Percentiles rank a stretch among this genome's conserved stretches.
phyloP scores from a whole-genome alignment of 331 rosid species.

The Telfairia occidentalis region DNA sequence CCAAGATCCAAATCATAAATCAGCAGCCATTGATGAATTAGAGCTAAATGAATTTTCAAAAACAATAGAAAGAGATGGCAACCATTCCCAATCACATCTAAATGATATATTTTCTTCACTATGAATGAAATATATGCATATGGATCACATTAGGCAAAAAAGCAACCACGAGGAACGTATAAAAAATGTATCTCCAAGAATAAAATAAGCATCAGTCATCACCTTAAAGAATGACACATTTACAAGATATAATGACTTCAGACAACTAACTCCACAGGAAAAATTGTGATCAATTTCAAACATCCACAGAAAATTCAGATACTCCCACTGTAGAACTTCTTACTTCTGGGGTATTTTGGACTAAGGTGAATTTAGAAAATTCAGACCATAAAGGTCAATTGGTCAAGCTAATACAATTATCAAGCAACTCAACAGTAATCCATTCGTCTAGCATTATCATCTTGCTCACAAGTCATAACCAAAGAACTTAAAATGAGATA shows the following conservation, averaged over 20 bases:
- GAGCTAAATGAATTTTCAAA: background rate
- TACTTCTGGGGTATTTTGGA: background rate
- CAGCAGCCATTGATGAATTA: conserved; percentile 15
- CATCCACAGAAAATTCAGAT: background rate
- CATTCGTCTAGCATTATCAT: background rate
- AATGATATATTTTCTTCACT: background rate
- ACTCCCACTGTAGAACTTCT: background rate
- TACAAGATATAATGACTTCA: background rate
- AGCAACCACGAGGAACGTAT: background rate
- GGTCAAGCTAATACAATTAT: background rate
- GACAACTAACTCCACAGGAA: background rate
- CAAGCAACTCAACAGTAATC: background rate
- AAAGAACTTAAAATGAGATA: background rate
- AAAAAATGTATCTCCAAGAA: background rate
- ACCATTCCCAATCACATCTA: background rate
- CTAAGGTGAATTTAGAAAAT: background rate
- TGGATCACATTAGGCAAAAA: background rate
- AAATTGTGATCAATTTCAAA: background rate
- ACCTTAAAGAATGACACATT: background rate
- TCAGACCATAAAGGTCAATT: background rate
- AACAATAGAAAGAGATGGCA: background rate
- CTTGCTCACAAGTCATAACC: background rate
- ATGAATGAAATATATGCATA: background rate
- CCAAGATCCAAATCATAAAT: conserved; percentile 15
- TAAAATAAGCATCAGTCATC: background rate